Evolutionary conservation across 2,329 filamentous ascomycete species (phyloP).

Genomic region (Stagonosporopsis cucurbitacearum): DNA sequence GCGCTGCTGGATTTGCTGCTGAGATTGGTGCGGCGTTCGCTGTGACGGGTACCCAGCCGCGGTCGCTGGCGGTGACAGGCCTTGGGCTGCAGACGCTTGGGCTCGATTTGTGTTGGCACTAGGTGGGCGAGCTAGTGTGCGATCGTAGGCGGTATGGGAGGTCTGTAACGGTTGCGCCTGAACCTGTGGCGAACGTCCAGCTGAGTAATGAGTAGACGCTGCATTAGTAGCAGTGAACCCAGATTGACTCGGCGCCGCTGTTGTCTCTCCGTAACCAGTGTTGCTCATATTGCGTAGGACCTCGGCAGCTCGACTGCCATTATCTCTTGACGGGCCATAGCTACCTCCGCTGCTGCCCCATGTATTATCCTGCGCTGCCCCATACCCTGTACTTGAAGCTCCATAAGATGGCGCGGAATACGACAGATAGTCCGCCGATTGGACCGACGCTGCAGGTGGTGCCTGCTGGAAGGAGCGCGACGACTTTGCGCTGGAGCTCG

Average conservation of each 20-base stretch:
- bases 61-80: constrained; percentile 33
- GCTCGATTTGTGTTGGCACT: constrained; percentile 37
- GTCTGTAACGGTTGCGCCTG: constrained; percentile 31
- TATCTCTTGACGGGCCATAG: constrained; percentile 36
- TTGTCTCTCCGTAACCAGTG: constrained; percentile 30
- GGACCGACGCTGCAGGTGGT: constrained; percentile 22
- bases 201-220: constrained; percentile 31
- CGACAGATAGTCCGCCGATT: constrained; percentile 37
- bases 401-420: constrained; percentile 34
- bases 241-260: constrained; percentile 24
- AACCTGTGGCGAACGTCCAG: constrained; percentile 19
- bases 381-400: constrained; percentile 30
- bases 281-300: constrained; percentile 45
- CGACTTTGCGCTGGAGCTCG: constrained; percentile 32
- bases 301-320: constrained; percentile 41
- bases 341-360: constrained; percentile 29
- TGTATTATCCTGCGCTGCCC: constrained; percentile 25
- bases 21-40: constrained; percentile 28
- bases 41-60: constrained; percentile 37
- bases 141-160: constrained; percentile 25
- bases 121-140: constrained; percentile 34
- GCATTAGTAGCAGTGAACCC: constrained; percentile 32
- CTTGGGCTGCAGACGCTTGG: constrained; percentile 25
- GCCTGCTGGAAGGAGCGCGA: constrained; percentile 38
- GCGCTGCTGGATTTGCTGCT: constrained; percentile 34